Conservation (phyloP, 2,329 filamentous ascomycete species). For the Gyromitra esculenta region DNA sequence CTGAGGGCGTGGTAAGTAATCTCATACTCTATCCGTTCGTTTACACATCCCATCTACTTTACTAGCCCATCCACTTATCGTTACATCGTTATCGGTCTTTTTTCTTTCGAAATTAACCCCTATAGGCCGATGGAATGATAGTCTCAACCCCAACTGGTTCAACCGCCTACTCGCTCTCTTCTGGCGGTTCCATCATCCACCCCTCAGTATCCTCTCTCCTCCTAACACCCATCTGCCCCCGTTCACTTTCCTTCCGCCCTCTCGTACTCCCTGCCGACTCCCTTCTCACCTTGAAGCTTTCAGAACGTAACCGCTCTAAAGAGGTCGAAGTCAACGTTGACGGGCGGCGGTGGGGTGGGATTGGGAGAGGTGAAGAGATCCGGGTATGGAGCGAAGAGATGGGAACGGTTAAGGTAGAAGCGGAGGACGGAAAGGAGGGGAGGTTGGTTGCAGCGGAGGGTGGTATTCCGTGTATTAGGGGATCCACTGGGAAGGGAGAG, state of each 20-base stretch:
- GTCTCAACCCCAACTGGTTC: slow-evolving; percentile 93
- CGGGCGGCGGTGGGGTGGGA: slow-evolving; percentile 72
- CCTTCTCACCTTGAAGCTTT: slow-evolving; percentile 81
- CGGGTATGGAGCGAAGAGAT: slow-evolving; percentile 88
- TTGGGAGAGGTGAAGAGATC: slow-evolving; percentile 81
- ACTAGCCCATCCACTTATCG: neutral
- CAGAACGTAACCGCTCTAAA: slow-evolving; percentile 78
- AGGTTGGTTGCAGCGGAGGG: slow-evolving; percentile 69
- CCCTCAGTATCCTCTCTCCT: slow-evolving; percentile 88
- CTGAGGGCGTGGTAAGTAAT: slow-evolving; percentile 74
- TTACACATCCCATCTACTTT: neutral
- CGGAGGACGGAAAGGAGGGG: slow-evolving; percentile 53
- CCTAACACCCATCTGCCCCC: slow-evolving; percentile 91
- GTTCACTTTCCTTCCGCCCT: slow-evolving; percentile 90
- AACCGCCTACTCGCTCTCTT: slow-evolving; percentile 93
- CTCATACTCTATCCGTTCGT: neutral
- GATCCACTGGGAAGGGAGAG: slow-evolving; percentile 62
- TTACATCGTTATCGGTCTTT: neutral
- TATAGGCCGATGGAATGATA: slow-evolving; percentile 84
- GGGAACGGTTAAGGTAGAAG: slow-evolving; percentile 62
- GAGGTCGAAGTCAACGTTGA: slow-evolving; percentile 84
- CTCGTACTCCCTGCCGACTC: slow-evolving; percentile 88
- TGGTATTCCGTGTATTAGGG: slow-evolving; percentile 83
- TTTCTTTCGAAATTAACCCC: neutral
- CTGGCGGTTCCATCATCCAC: slow-evolving; percentile 92